Conservation (phyloP, 78 protist species). For the Isochrysis galbana region DNA sequence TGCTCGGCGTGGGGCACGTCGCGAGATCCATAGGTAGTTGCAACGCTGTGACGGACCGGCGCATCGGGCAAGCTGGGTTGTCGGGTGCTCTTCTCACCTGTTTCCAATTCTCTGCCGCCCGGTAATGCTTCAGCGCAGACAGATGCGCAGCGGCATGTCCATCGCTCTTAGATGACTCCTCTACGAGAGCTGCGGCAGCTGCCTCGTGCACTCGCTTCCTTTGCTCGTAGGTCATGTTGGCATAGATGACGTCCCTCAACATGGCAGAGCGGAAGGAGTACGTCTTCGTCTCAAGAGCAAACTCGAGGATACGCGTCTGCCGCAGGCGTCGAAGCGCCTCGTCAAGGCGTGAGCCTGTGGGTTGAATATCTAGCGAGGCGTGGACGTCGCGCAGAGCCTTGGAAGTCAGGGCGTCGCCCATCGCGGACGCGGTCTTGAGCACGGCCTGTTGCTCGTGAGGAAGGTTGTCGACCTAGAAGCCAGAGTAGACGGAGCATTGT, state of each 20-base stretch:
- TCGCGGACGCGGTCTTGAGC: not conserved
- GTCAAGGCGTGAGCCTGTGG: not conserved
- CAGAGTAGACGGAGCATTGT: not conserved
- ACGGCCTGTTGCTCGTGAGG: not conserved
- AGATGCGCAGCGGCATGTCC: not conserved
- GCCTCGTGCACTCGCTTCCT: not conserved
- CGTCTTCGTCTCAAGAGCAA: not conserved
- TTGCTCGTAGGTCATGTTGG: not conserved
- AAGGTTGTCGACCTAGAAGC: not conserved
- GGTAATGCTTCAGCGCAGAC: not conserved
- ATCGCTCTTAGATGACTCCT: not conserved
- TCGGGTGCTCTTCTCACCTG: no score
- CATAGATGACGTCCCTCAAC: not conserved
- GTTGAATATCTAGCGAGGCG: not conserved
- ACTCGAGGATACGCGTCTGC: not conserved
- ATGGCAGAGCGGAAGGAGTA: not conserved
- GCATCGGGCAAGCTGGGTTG: no score
- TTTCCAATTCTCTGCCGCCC: not conserved
- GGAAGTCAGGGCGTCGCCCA: not conserved
- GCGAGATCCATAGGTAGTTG: no score
- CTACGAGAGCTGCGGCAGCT: not conserved
- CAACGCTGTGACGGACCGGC: no score
- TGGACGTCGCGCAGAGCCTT: not conserved
- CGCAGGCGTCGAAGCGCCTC: not conserved
- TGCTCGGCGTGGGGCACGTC: no score